A percentile compares a stretch with the other conserved stretches of the same genome.
These are phyloP conservation scores for Samsoniella hepiali DNA, from an alignment of 2,329 filamentous ascomycete genomes.

Conservation along the genomic window DNA sequence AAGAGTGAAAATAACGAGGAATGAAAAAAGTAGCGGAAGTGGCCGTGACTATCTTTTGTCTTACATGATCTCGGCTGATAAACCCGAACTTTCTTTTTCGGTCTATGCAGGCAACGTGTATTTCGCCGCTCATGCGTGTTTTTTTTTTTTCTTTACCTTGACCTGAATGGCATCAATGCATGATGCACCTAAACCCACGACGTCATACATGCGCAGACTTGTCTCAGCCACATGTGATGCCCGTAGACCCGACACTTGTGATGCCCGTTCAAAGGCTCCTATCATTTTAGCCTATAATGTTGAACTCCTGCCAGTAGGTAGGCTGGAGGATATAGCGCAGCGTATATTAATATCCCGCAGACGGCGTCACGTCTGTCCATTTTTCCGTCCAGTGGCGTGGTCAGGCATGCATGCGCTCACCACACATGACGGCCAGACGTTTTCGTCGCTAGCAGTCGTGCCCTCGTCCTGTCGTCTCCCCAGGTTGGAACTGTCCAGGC, in stretches of 20 bases:
- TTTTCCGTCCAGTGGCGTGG: slow-evolving; percentile 5
- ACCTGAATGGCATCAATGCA: background rate
- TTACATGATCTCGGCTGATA: too few species aligned
- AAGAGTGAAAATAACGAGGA: too few species aligned
- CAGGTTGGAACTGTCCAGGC: slow-evolving; percentile 5
- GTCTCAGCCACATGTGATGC: slow-evolving; percentile 12
- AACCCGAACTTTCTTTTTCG: background rate
- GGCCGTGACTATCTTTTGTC: too few species aligned
- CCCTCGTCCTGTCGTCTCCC: background rate
- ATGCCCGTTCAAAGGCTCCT: background rate
- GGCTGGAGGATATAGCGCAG: background rate
- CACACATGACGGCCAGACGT: slow-evolving; percentile 7
- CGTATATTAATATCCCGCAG: background rate
- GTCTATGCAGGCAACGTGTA: background rate
- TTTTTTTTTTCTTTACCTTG: background rate
- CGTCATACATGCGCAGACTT: slow-evolving; percentile 7
- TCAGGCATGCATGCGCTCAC: slow-evolving; percentile 10
- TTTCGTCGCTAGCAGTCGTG: background rate
- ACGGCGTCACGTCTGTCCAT: slow-evolving; percentile 8
- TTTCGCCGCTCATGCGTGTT: background rate
- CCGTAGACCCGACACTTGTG: background rate
- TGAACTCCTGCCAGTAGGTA: background rate
- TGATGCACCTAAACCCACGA: background rate
- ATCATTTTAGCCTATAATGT: too few species aligned
- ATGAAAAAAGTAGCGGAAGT: too few species aligned